Base-by-base conservation (phyloP, 2,329 filamentous ascomycete species). In the Coniella lustricola region DNA sequence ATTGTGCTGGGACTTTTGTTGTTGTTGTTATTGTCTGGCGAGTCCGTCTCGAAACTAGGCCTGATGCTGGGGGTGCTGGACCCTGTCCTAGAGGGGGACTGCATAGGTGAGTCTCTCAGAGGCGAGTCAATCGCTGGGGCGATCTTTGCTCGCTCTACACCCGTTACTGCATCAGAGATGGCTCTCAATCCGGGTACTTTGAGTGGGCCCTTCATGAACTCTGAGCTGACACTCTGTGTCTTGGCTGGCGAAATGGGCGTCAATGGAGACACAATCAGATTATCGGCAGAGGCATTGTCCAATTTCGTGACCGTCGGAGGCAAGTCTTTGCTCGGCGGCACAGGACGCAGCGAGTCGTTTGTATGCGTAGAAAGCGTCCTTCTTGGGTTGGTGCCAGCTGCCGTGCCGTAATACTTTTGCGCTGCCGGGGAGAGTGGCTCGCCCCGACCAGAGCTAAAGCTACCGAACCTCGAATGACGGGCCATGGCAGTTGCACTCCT, bases 11-110 rank as follows among this genome's bases (percentile, higher is more conserved):
- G 72, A 53, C 73, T 78, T 63, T 79, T 82, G 41, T n/a, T n/a
- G 77, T 74, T 1, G 73, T n/a, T n/a, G n/a, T n/a, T n/a, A n/a
- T n/a, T 70, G 57, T 85, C 84, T 0, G 82, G 79, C 36, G 85
- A 89, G 44, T 91, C 87, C 1, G 90, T 75, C 44, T 94, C 89
- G 46, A 93, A 83, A 64, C 87, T 93, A 5, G 73, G 77, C 2
- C 74, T 79, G 4, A 66, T 77, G 1, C 81, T 84, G 12, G 81
- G 77, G 2, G 81, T 84, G 55, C 78, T 84, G 3, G 90, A 95
- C 4, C 85, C 88, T 3, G 89, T 91, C 49, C 85, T 77, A 18
- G 84, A 80, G 0, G 87, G 84, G 3, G 85, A 89, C 52, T 74
- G 70, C 54, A 77, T 59, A 1, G 74, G 72, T 3, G 74, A 76